Base-by-base conservation (phyloP, 345 rosid species). In the Linum tenue region DNA sequence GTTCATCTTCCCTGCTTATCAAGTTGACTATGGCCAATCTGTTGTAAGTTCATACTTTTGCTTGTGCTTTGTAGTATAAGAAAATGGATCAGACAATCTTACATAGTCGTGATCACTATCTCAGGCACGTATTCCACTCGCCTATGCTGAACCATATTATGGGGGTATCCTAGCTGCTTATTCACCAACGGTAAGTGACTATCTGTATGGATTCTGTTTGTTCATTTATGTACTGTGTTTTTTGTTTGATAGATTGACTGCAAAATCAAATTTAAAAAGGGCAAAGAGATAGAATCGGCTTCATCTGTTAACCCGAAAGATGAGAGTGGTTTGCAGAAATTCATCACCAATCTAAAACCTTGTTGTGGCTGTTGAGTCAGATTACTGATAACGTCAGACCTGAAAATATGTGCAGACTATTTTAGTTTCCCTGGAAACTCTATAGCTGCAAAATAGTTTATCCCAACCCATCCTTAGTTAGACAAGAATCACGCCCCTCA, bases 71-170 rank as follows among this genome's bases (percentile, higher is more conserved):
- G 37, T 40, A 15, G 53, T 55, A 56, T 63, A 35, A 55, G 16
- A 17, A 67, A 37, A 67, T 64, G 69, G 31, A 58, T 59, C 15
- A 53, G 55, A 22, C 31, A 71, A 39, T 64, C 74, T 75, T 67
- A 57, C 56, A 36, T 64, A 70, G 43, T 11, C 31, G 11, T 41
- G 17, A 14, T 62, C 69, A 39, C 22, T 64, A 39, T 56, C 64
- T 51, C 75, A 89, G 92, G 83, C 78, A 63, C 71, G 58, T 15
- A 12, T 82, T 64, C 80, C 87, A 0, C 40, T 78, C 67, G 85
- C 78, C 63, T 81, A 72, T 77, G 76, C 79, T 62, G 86, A 86
- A 71, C 92, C 86, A 62, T 83, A 77, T 67, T 73, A 60, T 41
- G 73, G 86, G 37, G 77, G 86, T 50, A 41, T 79, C 56, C 39